A percentile compares a stretch with the other conserved stretches of the same genome.
Conservation (phyloP, 2,329 filamentous ascomycete genomes). For the Colletotrichum sp. region DNA sequence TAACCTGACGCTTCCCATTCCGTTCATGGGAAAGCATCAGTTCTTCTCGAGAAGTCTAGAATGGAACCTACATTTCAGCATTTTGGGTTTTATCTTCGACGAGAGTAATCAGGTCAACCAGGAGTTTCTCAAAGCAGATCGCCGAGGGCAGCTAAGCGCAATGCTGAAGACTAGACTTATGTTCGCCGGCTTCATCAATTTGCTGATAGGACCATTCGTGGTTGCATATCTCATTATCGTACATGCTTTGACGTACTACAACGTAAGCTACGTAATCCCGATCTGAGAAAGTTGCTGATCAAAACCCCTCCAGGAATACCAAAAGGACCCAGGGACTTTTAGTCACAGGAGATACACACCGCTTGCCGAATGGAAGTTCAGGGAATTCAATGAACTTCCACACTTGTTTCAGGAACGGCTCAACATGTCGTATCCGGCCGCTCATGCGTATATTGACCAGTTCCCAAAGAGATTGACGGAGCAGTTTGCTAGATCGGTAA, state of each 20-base stretch:
- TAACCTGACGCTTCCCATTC: constrained; percentile 84
- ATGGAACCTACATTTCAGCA: constrained; percentile 89
- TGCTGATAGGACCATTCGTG: constrained; percentile 85
- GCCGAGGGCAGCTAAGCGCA: constrained; percentile 78
- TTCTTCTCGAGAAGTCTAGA: constrained; percentile 89
- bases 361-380: constrained; percentile 96
- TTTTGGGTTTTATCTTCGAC: constrained; percentile 95
- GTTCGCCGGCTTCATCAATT: constrained; percentile 84
- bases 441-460: constrained; percentile 90
- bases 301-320: constrained; percentile 73
- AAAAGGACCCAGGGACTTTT: constrained; percentile 87
- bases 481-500: constrained; percentile 81
- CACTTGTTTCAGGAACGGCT: constrained; percentile 90
- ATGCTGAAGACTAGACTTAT: constrained; percentile 79
- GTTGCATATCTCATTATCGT: constrained; percentile 86
- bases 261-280: constrained; percentile 56
- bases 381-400: constrained; percentile 95
- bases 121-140: constrained; percentile 83
- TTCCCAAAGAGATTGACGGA: constrained; percentile 96
- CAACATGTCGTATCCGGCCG: constrained; percentile 95
- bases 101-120: constrained; percentile 85
- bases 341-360: constrained; percentile 92
- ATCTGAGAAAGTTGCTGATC: neutral
- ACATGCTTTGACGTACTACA: constrained; percentile 95
- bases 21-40: constrained; percentile 79